Evolutionary conservation across 805 yeast genomes (phyloP).

Genomic region (Wickerhamiella sorbophila): DNA sequence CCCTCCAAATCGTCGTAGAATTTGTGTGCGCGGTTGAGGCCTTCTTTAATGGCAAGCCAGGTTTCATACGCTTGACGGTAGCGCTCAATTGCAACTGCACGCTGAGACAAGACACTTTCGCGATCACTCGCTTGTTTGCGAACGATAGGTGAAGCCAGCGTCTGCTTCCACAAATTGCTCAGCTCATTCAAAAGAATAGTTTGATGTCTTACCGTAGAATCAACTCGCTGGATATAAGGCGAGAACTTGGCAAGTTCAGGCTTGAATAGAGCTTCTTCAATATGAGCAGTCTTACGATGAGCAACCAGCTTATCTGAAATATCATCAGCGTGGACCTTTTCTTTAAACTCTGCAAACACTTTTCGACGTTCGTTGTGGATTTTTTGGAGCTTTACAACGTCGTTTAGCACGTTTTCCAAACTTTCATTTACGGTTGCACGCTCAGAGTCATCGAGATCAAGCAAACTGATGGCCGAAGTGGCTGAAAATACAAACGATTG

Average conservation of each 20-base stretch:
- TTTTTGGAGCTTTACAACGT: conserved; percentile 44
- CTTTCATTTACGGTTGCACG: conserved; percentile 24
- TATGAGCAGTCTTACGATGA: conserved; percentile 43
- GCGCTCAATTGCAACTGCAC: conserved; percentile 28
- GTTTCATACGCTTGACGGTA: conserved; percentile 37
- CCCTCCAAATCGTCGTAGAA: conserved; percentile 44
- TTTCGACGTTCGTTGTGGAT: conserved; percentile 50
- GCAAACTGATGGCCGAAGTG: conserved; percentile 22
- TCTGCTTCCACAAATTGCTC: conserved; percentile 35
- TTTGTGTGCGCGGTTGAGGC: conserved; percentile 43
- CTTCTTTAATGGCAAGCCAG: conserved; percentile 47
- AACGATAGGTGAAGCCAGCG: conserved; percentile 32
- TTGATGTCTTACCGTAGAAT: conserved; percentile 55
- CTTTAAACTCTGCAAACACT: conserved; percentile 51
- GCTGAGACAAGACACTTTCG: conserved; percentile 24
- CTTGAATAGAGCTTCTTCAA: conserved; percentile 45
- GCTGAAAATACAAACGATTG: neutral
- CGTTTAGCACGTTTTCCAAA: conserved; percentile 40
- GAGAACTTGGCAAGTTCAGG: conserved; percentile 66
- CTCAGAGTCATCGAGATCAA: conserved; percentile 51
- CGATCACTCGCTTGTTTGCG: conserved; percentile 29
- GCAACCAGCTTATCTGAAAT: conserved; percentile 61
- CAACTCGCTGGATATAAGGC: conserved; percentile 51
- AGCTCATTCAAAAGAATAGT: conserved; percentile 33
- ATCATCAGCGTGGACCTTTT: conserved; percentile 64